Conservation (phyloP, 225 moss, liverwort and hornwort genomes). For the Sphagnum contortum region DNA sequence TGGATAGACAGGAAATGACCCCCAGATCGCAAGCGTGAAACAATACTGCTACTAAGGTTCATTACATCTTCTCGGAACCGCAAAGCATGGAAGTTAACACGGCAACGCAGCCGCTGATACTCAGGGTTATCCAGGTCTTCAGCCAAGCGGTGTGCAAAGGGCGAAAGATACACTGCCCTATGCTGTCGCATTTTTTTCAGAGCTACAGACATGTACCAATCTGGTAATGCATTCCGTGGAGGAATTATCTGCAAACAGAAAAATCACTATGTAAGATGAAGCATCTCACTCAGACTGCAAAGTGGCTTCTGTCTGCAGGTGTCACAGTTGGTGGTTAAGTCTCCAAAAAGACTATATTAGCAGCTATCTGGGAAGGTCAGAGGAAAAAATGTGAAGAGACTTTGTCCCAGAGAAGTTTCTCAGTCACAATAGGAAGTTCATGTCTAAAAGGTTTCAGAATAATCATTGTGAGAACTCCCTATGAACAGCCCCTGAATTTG, state of each 20-base stretch:
- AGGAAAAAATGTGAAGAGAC: too few relatives aligned
- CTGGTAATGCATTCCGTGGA: constrained; percentile 60
- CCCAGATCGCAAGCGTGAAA: constrained; percentile 65
- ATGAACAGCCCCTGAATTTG: too few relatives aligned
- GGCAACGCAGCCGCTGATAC: constrained; percentile 90
- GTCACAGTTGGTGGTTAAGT: too few relatives aligned
- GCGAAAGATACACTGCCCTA: constrained; percentile 80
- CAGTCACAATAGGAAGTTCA: background rate
- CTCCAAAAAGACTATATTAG: too few relatives aligned
- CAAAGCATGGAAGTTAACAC: constrained; percentile 84
- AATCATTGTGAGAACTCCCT: too few relatives aligned
- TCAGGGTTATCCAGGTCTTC: constrained; percentile 67
- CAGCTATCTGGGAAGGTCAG: too few relatives aligned
- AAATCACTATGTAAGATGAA: too few relatives aligned
- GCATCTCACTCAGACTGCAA: background rate
- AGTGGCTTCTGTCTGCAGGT: background rate
- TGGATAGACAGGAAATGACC: constrained; percentile 78
- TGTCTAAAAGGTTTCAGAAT: too few relatives aligned
- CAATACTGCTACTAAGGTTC: constrained; percentile 64
- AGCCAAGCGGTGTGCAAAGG: constrained; percentile 70
- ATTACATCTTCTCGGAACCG: constrained; percentile 65
- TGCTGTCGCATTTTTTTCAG: constrained; percentile 72
- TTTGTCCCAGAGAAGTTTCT: background rate
- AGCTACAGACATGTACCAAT: constrained; percentile 82
- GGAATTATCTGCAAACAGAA: constrained; percentile 50